phyloP scores from a whole-genome alignment of 2,329 filamentous ascomycete species.

The Bipolaris sorokiniana region DNA sequence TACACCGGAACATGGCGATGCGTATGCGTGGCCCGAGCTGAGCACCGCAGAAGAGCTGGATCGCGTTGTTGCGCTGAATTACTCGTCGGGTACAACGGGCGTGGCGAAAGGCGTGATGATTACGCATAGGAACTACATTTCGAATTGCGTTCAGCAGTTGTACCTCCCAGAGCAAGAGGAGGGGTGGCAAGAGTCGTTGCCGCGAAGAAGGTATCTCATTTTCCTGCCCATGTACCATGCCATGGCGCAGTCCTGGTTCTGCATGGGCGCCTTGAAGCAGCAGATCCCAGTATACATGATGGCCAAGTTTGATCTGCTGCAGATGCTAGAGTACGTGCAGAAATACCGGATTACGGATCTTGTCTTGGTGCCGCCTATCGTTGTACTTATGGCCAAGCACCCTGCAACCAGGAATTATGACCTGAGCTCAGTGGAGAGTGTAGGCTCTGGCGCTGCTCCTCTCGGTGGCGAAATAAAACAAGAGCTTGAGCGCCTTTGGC shows the following conservation, averaged over 20 bases:
- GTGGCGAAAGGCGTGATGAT: slow-evolving; percentile 85
- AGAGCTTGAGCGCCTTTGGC: slow-evolving; percentile 66
- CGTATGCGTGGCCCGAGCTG: slow-evolving; percentile 69
- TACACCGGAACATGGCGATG: slow-evolving; percentile 55
- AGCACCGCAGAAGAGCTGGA: slow-evolving; percentile 56
- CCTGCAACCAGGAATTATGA: slow-evolving; percentile 70
- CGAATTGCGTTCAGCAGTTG: slow-evolving; percentile 70
- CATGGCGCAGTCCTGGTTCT: slow-evolving; percentile 70
- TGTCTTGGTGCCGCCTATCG: slow-evolving; percentile 74
- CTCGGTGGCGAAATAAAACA: slow-evolving; percentile 50
- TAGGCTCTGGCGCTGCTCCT: slow-evolving; percentile 74
- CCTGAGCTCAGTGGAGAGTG: slow-evolving; percentile 66
- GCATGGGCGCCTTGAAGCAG: slow-evolving; percentile 63
- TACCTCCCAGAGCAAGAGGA: slow-evolving; percentile 55
- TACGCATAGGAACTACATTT: slow-evolving; percentile 76
- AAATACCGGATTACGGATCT: slow-evolving; percentile 71
- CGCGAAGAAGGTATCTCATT: slow-evolving; percentile 60
- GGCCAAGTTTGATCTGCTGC: slow-evolving; percentile 75
- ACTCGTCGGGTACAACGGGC: slow-evolving; percentile 79
- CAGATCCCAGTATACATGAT: slow-evolving; percentile 77
- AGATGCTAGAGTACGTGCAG: slow-evolving; percentile 72
- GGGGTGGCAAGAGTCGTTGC: slow-evolving; percentile 55
- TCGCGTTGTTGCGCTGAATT: slow-evolving; percentile 74
- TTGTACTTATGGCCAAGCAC: slow-evolving; percentile 75
- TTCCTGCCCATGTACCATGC: slow-evolving; percentile 69